A percentile compares a stretch with the other conserved stretches of the same genome.
These are phyloP conservation scores for Melampsora occidentalis DNA, from an alignment of 1,284 basidiomycete species.

Conservation along the genomic window DNA sequence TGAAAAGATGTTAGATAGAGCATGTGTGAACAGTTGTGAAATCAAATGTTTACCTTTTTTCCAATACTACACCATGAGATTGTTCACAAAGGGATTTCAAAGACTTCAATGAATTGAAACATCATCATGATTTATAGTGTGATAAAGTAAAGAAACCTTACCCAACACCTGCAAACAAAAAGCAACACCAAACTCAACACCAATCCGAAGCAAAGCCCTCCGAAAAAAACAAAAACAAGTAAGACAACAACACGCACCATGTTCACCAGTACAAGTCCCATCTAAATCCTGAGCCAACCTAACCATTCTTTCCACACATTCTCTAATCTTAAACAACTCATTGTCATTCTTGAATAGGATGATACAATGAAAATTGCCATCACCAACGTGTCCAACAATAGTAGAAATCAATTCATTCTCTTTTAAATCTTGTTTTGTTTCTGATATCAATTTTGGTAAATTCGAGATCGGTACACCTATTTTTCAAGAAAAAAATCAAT, in stretches of 20 bases:
- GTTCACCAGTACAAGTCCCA: conserved; percentile 57
- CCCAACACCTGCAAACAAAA: conserved; percentile 18
- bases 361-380: conserved; percentile 62
- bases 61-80: neutral
- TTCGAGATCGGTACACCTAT: conserved; percentile 71
- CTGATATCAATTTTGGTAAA: conserved; percentile 70
- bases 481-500: neutral
- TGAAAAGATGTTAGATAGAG: too few species aligned
- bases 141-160: neutral
- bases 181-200: too few species aligned
- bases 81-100: neutral
- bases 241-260: conserved; percentile 44
- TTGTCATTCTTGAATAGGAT: conserved; percentile 44
- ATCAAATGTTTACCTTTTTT: neutral
- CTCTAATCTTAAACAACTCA: conserved; percentile 52
- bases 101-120: neutral
- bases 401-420: conserved; percentile 63
- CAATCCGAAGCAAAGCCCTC: too few species aligned
- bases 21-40: too few species aligned
- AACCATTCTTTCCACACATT: conserved; percentile 57
- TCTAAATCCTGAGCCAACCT: conserved; percentile 57
- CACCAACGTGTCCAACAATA: conserved; percentile 78
- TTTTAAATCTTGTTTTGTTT: conserved; percentile 71
- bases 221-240: neutral
- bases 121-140: neutral